Base-by-base conservation (phyloP, 2,329 filamentous ascomycete genomes). In the Orbilia oligospora region DNA sequence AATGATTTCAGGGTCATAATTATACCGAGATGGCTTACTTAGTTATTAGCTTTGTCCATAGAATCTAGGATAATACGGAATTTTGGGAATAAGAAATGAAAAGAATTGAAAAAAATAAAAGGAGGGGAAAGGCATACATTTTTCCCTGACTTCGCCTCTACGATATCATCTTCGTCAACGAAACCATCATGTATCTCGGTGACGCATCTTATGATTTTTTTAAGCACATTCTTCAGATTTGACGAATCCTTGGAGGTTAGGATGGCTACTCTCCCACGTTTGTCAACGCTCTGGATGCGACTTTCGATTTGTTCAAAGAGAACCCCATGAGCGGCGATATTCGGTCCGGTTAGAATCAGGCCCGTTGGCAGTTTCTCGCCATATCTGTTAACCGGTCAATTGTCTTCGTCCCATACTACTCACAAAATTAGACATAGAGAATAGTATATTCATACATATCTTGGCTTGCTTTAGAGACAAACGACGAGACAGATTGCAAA, bases 1-100 rank as follows among this genome's bases (percentile, higher is more conserved):
- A 33, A 96, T 84, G 24, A 91, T 89, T 81, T 92, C 91, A 16
- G 96, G 87, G 82, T 96, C 93, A 83, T 95, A 96, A 81, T 93
- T 91, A 44, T 70, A 79, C 33, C 70, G 76, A 33, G 76, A 75
- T 53, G 41, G 27, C 76, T 79, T 24, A 18, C 49, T 3, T 51
- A 61, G 33, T 22, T 16, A 16, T 49, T 44, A 41, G 36, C 22
- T 16, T 41, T 41, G 12, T 41, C 9, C 36, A 18, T 18, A 12
- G 20, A 30, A n/a, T 16, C 22, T 20, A 8, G 33, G 33, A 36
- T 36, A 36, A 30, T 30, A 30, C 27, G 5, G 33, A 36, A 5
- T 5, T 36, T 12, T 36, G 5, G 8, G 10, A 36, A 36, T 9
- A 12, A 4, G 10, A 30, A 30, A 36, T 36, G 33, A 5, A 36